Conservation (phyloP, 768 basidiomycete genomes). For the Mycena indigotica region DNA sequence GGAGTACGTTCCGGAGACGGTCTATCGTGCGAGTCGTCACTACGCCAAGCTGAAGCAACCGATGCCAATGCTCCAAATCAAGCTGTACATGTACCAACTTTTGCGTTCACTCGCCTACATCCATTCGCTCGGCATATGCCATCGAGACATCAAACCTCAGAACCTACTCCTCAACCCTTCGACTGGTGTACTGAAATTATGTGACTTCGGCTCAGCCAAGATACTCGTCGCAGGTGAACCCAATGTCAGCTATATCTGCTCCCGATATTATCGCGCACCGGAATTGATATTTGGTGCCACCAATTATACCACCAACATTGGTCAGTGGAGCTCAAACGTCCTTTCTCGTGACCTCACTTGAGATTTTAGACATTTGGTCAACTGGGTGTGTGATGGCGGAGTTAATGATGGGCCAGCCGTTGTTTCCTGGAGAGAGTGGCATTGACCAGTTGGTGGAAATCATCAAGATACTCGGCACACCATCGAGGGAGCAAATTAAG, state of each 20-base stretch:
- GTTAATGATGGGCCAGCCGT: conserved; percentile 96
- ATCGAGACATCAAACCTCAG: conserved; percentile 99
- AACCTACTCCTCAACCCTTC: conserved; percentile 96
- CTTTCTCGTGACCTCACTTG: conserved; percentile 7
- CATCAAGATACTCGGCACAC: conserved; percentile 98
- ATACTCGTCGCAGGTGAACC: conserved; percentile 97
- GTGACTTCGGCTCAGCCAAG: conserved; percentile 99
- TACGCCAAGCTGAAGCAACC: conserved; percentile 99
- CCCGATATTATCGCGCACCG: conserved; percentile 97
- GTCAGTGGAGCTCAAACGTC: conserved; percentile 47
- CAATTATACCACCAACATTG: conserved; percentile 99
- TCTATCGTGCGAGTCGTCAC: conserved; percentile 97
- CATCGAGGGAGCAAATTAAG: conserved; percentile 99
- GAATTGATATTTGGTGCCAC: conserved; percentile 99
- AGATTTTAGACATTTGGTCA: conserved; percentile 95
- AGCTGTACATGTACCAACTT: conserved; percentile 99
- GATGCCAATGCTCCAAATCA: conserved; percentile 99
- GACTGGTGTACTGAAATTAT: conserved; percentile 94
- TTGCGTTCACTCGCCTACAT: conserved; percentile 98
- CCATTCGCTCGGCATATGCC: conserved; percentile 98
- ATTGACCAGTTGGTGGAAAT: conserved; percentile 99
- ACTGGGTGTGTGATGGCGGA: conserved; percentile 99
- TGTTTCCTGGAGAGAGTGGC: conserved; percentile 98
- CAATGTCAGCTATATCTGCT: conserved; percentile 99
- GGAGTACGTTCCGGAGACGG: conserved; percentile 99